These are phyloP conservation scores for Hemileccinum impolitum DNA, from an alignment of 768 basidiomycete species.

Conservation along the genomic window DNA sequence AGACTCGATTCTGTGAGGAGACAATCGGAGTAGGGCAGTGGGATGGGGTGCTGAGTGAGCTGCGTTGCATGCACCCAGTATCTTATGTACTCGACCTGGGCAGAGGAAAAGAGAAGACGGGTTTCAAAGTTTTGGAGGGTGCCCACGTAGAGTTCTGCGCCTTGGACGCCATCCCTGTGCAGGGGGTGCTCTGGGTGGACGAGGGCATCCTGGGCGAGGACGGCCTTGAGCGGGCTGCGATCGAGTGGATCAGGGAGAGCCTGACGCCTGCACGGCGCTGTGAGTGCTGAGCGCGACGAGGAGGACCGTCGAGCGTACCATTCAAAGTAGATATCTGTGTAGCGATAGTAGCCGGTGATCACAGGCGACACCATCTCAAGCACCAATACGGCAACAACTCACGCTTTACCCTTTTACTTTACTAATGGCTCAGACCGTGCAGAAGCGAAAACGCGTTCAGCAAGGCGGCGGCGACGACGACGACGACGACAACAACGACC, in stretches of 20 bases:
- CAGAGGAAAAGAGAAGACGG: slow-evolving; percentile 78
- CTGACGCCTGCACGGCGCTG: slow-evolving; percentile 43
- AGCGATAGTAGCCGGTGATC: slow-evolving; percentile 74
- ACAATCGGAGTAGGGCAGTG: slow-evolving; percentile 76
- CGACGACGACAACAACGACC: slow-evolving; percentile 28
- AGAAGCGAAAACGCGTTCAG: slow-evolving; percentile 40
- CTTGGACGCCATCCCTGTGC: slow-evolving; percentile 56
- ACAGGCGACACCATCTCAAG: slow-evolving; percentile 38
- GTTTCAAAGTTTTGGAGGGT: slow-evolving; percentile 70
- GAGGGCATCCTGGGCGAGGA: slow-evolving; percentile 68
- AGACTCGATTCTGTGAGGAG: slow-evolving; percentile 61
- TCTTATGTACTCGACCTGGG: slow-evolving; percentile 79
- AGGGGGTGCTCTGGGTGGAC: slow-evolving; percentile 73
- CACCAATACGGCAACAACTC: slow-evolving; percentile 9
- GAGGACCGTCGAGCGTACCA: slow-evolving; percentile 44
- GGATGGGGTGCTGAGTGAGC: slow-evolving; percentile 59
- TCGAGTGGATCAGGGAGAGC: slow-evolving; percentile 58
- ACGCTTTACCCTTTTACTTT: not conserved
- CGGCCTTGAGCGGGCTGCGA: slow-evolving; percentile 60
- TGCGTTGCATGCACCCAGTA: slow-evolving; percentile 80
- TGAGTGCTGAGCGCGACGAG: not conserved
- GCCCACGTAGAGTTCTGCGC: slow-evolving; percentile 73
- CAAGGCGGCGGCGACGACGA: slow-evolving; percentile 34
- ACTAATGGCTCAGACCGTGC: slow-evolving; percentile 67
- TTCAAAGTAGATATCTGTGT: slow-evolving; percentile 82